Evolutionary conservation across 208 protist species (phyloP), one percentile per base, ranked within the genome.

Genomic region (Herpetomonas tarakana): DNA sequence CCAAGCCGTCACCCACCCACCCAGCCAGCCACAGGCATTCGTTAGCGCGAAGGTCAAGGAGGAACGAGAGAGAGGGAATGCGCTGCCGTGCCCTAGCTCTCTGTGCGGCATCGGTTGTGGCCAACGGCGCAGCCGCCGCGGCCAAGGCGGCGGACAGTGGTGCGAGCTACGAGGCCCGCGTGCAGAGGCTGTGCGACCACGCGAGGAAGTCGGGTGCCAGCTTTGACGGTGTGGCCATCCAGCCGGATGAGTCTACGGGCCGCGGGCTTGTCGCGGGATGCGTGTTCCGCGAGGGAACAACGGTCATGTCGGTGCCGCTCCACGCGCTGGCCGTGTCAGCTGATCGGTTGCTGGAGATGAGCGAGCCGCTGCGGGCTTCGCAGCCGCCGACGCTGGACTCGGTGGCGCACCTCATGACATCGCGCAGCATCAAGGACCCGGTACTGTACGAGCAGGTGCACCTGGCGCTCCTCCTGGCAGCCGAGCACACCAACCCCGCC

Each of bases 391-490:
- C 58, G 22, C 59, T 87, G 1, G 74, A 87, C 26, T 74, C 71
- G 41, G 77, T 92, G 28, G 62, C 69, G 0, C 68, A 71, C 0
- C 41, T 83, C 19, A 74, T 92, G 76, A 76, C 51, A 12, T 30
- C 82, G 14, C 74, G 68, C 45, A 85, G 79, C 41, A 78, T 92
- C 18, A 69, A 71, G 28, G 86, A 92, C 45, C 75, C 82, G 3
- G 78, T 87, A 0, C 65, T 92, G 59, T 78, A 76, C 68, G 79
- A 92, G 58, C 81, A 92, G 61, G 53, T 92, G 27, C 64, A 84
- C 62, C 60, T 92, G 21, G 81, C 86, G 2, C 68, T 92, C 27
- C 68, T 92, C 14, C 45, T 92, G 35, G 81, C 86, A 0, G 81
- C 69, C 3, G 86, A 87, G 58, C 78, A 76, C 56, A 49, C 81